Conservation (phyloP, 1,284 basidiomycete genomes). For the Meira miltonrushii region DNA sequence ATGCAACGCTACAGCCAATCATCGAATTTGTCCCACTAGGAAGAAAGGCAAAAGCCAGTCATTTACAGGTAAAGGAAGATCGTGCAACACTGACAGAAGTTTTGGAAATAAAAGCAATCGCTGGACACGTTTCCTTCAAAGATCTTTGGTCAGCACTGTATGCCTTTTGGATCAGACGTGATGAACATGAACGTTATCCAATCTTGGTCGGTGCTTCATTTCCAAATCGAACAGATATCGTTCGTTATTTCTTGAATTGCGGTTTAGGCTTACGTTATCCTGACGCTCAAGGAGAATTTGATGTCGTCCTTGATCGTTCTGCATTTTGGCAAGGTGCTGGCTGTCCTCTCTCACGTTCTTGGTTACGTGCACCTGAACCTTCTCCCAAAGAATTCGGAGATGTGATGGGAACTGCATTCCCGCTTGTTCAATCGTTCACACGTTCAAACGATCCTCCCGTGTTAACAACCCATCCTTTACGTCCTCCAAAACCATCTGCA, state of each 20-base stretch:
- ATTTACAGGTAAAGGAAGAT: constrained; percentile 26
- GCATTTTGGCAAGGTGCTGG: constrained; percentile 62
- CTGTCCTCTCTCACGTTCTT: constrained; percentile 55
- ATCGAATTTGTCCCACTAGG: constrained; percentile 3
- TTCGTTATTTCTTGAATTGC: constrained; percentile 12
- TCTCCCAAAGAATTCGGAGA: constrained; percentile 11
- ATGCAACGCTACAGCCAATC: background rate
- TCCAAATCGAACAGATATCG: background rate
- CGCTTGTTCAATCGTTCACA: constrained; percentile 57
- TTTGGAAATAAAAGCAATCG: constrained; percentile 17
- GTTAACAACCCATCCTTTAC: constrained; percentile 59
- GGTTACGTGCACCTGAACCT: constrained; percentile 54
- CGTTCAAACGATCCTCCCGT: constrained; percentile 55
- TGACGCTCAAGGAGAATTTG: constrained; percentile 7
- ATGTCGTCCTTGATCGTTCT: constrained; percentile 55
- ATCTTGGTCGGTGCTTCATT: constrained; percentile 11
- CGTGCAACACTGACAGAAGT: constrained; percentile 17
- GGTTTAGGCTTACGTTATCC: constrained; percentile 24
- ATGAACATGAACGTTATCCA: constrained; percentile 19
- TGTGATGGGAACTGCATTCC: constrained; percentile 42
- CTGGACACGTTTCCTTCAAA: background rate
- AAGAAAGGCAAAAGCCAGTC: constrained; percentile 14
- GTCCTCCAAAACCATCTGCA: constrained; percentile 58
- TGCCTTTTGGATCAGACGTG: constrained; percentile 27
- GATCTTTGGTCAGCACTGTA: constrained; percentile 24